phyloP scores from a whole-genome alignment of 129 eudicot species.

The Saposhnikovia divaricata region DNA sequence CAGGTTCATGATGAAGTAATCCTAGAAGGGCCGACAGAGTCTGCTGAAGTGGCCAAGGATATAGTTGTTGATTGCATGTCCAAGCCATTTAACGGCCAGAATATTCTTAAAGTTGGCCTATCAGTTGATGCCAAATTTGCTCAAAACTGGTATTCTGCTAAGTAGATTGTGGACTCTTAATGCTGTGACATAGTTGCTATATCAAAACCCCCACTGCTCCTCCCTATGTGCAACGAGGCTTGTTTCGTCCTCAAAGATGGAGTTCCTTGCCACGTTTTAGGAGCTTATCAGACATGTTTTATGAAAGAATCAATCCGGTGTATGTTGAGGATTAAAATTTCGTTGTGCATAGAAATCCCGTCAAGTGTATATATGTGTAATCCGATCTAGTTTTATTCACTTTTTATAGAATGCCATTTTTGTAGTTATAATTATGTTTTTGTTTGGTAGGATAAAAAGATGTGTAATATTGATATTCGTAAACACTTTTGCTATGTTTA shows the following conservation, averaged over 20 bases:
- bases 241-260: neutral
- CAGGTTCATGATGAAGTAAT: conserved; percentile 99
- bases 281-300: neutral
- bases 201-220: neutral
- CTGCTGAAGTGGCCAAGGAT: conserved; percentile 78
- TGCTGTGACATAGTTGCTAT: neutral
- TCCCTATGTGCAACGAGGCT: neutral
- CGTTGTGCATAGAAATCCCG: neutral
- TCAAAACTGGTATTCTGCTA: conserved; percentile 83
- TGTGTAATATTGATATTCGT: neutral
- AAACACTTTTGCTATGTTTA: neutral
- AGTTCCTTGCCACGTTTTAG: neutral
- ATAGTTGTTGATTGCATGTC: conserved; percentile 92
- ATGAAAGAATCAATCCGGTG: neutral
- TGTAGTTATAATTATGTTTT: neutral
- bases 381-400: neutral
- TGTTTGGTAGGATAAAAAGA: neutral
- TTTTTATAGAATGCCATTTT: neutral
- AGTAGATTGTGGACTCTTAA: conserved; percentile 28
- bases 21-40: conserved; percentile 94
- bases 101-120: conserved; percentile 60
- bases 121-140: conserved; percentile 92
- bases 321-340: neutral
- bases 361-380: neutral
- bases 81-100: conserved; percentile 78